phyloP scores from a whole-genome alignment of 2,329 filamentous ascomycete species.

The Aspergillus sp. region DNA sequence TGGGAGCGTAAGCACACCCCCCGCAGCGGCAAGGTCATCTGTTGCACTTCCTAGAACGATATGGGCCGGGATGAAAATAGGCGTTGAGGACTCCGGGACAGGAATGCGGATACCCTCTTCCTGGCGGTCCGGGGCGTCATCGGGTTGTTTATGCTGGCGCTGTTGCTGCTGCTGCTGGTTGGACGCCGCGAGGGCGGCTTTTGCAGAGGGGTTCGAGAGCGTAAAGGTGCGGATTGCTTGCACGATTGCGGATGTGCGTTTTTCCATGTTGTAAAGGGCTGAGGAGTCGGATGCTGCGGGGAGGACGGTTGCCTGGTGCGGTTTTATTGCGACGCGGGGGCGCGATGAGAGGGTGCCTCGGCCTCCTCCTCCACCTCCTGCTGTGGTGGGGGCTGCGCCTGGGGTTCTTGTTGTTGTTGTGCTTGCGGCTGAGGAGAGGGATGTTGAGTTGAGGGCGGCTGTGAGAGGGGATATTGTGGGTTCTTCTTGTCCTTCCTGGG shows the following conservation, averaged over 20 bases:
- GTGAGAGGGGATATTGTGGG: slow-evolving; percentile 16
- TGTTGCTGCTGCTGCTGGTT: background rate
- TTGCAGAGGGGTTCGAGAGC: slow-evolving; percentile 38
- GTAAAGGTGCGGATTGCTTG: slow-evolving; percentile 43
- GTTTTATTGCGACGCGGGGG: slow-evolving; percentile 31
- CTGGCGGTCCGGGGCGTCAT: background rate
- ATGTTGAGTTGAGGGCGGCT: slow-evolving; percentile 19
- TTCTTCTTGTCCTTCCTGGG: slow-evolving; percentile 3
- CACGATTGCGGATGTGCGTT: slow-evolving; percentile 42
- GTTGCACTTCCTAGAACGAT: slow-evolving; percentile 38
- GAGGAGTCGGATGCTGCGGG: slow-evolving; percentile 40
- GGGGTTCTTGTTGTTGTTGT: slow-evolving; percentile 26
- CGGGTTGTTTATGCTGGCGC: background rate
- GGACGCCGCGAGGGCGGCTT: slow-evolving; percentile 32
- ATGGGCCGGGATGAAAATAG: slow-evolving; percentile 40
- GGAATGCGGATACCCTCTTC: slow-evolving; percentile 33
- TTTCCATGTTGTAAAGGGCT: slow-evolving; percentile 46
- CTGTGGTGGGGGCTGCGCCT: slow-evolving; percentile 22
- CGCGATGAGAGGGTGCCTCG: slow-evolving; percentile 12
- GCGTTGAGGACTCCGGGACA: slow-evolving; percentile 30
- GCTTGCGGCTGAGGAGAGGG: slow-evolving; percentile 23
- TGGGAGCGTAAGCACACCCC: slow-evolving; percentile 42
- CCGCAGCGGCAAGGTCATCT: slow-evolving; percentile 44
- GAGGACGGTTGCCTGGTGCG: slow-evolving; percentile 46
- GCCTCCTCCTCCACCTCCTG: slow-evolving; percentile 20